Evolutionary conservation across 2,329 filamentous ascomycete genomes (phyloP), one percentile per base, ranked within the genome.

Genomic region (Penicillium digitatum): DNA sequence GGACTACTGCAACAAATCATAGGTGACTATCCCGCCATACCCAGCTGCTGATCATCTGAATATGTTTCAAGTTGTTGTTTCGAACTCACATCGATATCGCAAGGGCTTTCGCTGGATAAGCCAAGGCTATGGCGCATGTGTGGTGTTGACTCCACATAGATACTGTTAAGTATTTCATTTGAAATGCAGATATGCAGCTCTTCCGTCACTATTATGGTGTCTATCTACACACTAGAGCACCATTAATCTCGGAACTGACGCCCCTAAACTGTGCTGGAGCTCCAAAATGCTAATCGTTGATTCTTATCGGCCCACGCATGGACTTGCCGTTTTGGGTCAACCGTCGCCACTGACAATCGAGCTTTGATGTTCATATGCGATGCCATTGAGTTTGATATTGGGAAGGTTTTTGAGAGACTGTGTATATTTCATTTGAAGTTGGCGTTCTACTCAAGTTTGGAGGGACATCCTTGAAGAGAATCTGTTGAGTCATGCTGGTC

Each of bases 231-330:
- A 38, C 11, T 3, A 20, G 34, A 43, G 31, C 16, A 46, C 8
- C 39, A 22, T 39, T 44, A 27, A 35, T 22, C 12, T 35, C 29
- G 46, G 34, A 18, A 8, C 26, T 26, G 24, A 27, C 9, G 10
- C 20, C 8, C 38, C 11, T 3, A 29, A 27, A 22, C n/a, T 12
- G 7, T 44, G 10, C 16, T 35, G 27, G 20, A 43, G 38, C 48
- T 45, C 40, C 44, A 43, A 34, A 37, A 31, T 51, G 51, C 55
- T 54, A 51, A 48, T 29, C 24, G 29, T 39, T 27, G 40, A 52
- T 57, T 45, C 57, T 62, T 63, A 64, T 64, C 62, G 26, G 16
- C 6, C 16, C 11, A 44, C 59, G 62, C 61, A 45, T 62, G 54
- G 47, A 63, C 62, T 57, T 64, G 34, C 62, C 47, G 5, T 34